phyloP scores from a whole-genome alignment of 441 rosid species.

The Syzygium syzygioides region DNA sequence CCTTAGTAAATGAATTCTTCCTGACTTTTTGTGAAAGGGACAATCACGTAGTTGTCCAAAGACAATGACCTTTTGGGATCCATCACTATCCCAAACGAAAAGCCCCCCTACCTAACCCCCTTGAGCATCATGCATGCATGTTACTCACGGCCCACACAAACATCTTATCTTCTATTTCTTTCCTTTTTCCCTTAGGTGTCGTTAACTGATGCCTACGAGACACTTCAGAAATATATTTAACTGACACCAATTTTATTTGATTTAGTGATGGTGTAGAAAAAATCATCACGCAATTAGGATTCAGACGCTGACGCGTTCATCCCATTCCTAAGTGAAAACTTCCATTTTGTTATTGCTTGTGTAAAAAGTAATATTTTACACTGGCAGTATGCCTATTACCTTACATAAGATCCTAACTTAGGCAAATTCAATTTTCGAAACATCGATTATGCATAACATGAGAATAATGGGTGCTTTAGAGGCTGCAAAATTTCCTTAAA shows the following conservation, averaged over 20 bases:
- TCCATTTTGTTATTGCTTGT: background rate
- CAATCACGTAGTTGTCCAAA: background rate
- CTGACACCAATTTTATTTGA: background rate
- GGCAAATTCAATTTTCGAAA: background rate
- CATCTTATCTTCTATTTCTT: background rate
- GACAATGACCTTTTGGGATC: background rate
- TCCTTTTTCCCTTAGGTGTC: background rate
- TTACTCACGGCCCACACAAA: background rate
- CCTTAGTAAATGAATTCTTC: background rate
- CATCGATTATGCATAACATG: background rate
- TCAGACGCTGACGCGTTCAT: background rate
- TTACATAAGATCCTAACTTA: background rate
- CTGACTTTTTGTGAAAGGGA: background rate
- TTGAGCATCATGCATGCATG: background rate
- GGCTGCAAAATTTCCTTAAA: background rate
- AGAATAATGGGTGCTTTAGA: background rate
- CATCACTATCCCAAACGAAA: background rate
- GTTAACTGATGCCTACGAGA: background rate
- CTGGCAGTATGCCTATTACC: background rate
- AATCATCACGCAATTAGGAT: background rate
- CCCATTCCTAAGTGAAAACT: background rate
- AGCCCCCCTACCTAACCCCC: background rate
- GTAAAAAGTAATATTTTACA: background rate
- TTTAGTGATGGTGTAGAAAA: background rate
- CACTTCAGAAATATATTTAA: background rate